phyloP scores from a whole-genome alignment of 225 moss, liverwort and hornwort species.

The Pseudoscleropodium purum region DNA sequence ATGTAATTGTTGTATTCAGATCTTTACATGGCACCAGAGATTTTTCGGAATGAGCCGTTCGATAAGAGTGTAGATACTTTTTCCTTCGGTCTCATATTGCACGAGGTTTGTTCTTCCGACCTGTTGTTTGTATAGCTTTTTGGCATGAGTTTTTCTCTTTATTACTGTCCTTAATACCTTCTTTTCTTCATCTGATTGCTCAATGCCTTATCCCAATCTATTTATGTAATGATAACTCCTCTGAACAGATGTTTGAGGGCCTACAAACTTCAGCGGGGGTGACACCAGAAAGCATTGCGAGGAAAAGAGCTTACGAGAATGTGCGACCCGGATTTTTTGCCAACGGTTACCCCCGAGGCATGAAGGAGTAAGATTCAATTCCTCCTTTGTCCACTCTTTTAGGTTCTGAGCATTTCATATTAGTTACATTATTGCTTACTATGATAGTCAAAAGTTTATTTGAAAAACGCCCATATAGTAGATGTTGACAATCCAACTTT shows the following conservation, averaged over 20 bases:
- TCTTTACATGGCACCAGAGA: constrained; percentile 42
- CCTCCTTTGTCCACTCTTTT: not conserved
- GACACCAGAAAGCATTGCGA: constrained; percentile 23
- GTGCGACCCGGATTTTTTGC: constrained; percentile 18
- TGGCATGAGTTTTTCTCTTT: not conserved
- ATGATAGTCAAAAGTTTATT: not conserved
- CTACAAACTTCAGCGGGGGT: constrained; percentile 3
- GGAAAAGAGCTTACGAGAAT: constrained; percentile 28
- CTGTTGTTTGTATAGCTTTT: not conserved
- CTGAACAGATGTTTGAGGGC: constrained; percentile 38
- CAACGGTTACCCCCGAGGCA: constrained; percentile 16
- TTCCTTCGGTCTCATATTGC: constrained; percentile 30
- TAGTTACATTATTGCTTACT: not conserved
- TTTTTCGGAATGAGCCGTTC: constrained; percentile 24
- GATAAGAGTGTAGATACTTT: constrained; percentile 26
- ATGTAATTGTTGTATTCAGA: constrained; percentile 5
- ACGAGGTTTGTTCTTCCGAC: constrained; percentile 19
- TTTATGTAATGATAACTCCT: not conserved
- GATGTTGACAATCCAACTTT: not conserved
- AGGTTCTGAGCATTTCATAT: not conserved
- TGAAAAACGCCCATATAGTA: not conserved
- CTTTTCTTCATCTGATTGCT: not conserved
- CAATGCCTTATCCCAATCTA: not conserved
- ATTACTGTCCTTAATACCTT: not conserved
- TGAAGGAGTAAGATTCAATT: constrained; percentile 35